Evolutionary conservation across 2,329 filamentous ascomycete genomes (phyloP).

Genomic region (Diaporthe sp.): DNA sequence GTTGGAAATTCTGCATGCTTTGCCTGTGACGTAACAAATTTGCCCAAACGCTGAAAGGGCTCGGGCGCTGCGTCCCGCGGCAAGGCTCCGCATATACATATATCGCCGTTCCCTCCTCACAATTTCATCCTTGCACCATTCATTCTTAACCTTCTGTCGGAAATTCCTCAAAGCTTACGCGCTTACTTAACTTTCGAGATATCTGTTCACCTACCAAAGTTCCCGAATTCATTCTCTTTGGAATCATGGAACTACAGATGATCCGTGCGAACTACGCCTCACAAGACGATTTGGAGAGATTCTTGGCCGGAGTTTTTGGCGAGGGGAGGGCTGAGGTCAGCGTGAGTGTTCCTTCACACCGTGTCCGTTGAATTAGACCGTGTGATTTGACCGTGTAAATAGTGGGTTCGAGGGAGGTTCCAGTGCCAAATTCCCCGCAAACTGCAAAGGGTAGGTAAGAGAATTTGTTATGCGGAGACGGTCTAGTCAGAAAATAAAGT

Average conservation of each 20-base stretch:
- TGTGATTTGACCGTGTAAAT: not conserved
- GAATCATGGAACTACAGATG: not conserved
- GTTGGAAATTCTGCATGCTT: not conserved
- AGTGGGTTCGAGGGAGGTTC: not conserved
- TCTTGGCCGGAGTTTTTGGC: not conserved
- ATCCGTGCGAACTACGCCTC: not conserved
- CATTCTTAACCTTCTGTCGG: not conserved
- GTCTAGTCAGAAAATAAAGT: too few species aligned
- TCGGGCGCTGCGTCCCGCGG: too few species aligned
- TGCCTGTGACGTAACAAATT: not conserved
- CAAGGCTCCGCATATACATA: not conserved
- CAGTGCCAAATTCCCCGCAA: not conserved
- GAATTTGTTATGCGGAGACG: too few species aligned
- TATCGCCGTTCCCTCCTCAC: not conserved
- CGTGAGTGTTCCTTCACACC: not conserved
- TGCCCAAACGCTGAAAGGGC: not conserved
- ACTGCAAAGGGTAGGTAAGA: not conserved
- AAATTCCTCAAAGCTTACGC: accelerated
- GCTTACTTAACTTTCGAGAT: not conserved
- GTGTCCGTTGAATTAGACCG: accelerated
- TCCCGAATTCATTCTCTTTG: not conserved
- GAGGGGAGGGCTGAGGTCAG: not conserved
- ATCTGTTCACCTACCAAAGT: not conserved
- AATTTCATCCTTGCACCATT: not conserved
- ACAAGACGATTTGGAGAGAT: constrained; percentile 4